Evolutionary conservation across 495 filamentous ascomycete species (phyloP).

Genomic region (Podospora didyma): DNA sequence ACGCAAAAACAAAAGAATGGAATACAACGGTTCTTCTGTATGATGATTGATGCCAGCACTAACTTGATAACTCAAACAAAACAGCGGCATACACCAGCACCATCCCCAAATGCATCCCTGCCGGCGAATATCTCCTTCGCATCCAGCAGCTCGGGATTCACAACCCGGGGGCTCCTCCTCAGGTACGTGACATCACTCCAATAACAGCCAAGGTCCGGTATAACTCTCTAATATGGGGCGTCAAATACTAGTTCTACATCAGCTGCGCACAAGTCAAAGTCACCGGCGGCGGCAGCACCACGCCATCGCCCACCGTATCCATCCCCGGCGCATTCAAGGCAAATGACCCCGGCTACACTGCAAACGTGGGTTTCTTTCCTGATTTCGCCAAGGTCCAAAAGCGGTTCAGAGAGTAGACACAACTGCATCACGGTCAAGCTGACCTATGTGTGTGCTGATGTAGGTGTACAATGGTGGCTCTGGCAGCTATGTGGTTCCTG

Average conservation of each 20-base stretch:
- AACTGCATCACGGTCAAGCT: no score
- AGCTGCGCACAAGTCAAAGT: slow-evolving; percentile 58
- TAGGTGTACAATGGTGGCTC: slow-evolving; percentile 17
- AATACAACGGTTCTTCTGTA: no score
- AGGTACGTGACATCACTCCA: slow-evolving; percentile 19
- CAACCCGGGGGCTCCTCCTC: slow-evolving; percentile 44
- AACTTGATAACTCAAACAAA: no score
- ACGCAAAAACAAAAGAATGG: background rate
- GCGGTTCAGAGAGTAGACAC: no score
- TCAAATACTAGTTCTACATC: slow-evolving; percentile 49
- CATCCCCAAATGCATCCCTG: slow-evolving; percentile 50
- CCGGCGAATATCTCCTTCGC: slow-evolving; percentile 58
- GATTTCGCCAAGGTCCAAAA: background rate
- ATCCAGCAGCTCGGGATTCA: slow-evolving; percentile 59
- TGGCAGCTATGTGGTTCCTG: slow-evolving; percentile 21
- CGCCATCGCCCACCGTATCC: slow-evolving; percentile 40
- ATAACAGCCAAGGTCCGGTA: no score
- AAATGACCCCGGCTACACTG: slow-evolving; percentile 50
- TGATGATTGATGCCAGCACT: no score
- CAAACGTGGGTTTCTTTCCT: slow-evolving; percentile 23
- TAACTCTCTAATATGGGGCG: no score
- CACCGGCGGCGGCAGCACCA: slow-evolving; percentile 40
- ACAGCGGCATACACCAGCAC: slow-evolving; percentile 44
- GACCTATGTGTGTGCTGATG: background rate
- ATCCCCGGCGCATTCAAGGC: slow-evolving; percentile 54